Percentiles rank a stretch among this genome's conserved stretches.
Conservation (phyloP, 306 rosid genomes). For the Phaseolus lunatus region DNA sequence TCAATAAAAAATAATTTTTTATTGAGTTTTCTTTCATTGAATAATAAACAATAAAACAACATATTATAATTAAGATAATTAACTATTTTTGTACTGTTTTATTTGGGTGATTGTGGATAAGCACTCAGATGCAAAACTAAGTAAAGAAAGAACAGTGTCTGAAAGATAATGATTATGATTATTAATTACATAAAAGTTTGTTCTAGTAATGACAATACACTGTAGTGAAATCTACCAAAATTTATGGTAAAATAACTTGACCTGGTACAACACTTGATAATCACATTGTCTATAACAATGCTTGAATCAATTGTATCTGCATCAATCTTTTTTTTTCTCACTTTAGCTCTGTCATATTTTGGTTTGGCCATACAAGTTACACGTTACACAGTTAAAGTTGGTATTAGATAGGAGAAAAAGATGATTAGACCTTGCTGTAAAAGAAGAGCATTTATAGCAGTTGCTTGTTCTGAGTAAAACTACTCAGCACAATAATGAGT, state of each 20-base stretch:
- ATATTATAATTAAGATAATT: no score
- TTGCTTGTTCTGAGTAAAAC: constrained; percentile 46
- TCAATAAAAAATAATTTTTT: no score
- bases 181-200: constrained; percentile 33
- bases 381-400: background rate
- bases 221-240: constrained; percentile 37
- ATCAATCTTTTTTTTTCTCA: no score
- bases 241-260: constrained; percentile 2
- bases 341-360: background rate
- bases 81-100: no score
- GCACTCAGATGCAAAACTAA: no score
- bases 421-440: constrained; percentile 24
- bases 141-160: background rate
- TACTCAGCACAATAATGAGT: constrained; percentile 31
- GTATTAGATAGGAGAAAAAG: background rate
- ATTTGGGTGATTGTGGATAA: no score
- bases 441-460: constrained; percentile 52
- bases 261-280: background rate
- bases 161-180: constrained; percentile 14
- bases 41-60: no score
- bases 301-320: background rate
- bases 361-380: background rate
- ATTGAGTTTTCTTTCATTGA: no score
- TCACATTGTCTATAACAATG: background rate
- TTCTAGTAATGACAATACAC: constrained; percentile 24